Evolutionary conservation across 1,139 yeast species (phyloP).

Genomic region (Yamadazyma atlantica): DNA sequence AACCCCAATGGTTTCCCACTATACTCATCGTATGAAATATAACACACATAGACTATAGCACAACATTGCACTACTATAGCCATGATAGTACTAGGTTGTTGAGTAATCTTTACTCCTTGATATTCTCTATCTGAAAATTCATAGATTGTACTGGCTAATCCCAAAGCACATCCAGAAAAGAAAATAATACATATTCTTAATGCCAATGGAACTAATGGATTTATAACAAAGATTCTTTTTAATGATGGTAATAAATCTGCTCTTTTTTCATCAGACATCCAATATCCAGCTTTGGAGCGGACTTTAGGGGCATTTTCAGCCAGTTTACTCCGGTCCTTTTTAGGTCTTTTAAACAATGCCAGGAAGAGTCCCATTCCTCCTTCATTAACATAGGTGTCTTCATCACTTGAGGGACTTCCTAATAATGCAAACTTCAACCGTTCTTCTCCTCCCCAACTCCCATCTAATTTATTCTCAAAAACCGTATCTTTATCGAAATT

Average conservation of each 20-base stretch:
- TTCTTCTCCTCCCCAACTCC: constrained; percentile 71
- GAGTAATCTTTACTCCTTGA: constrained; percentile 50
- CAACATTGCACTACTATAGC: constrained; percentile 81
- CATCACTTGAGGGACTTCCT: constrained; percentile 34
- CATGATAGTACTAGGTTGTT: constrained; percentile 91
- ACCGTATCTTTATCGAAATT: constrained; percentile 23
- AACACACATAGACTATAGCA: constrained; percentile 74
- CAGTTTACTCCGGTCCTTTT: constrained; percentile 4
- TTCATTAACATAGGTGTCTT: constrained; percentile 24
- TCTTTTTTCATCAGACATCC: constrained; percentile 66
- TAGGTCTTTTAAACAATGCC: constrained; percentile 2
- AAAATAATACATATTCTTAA: constrained; percentile 68
- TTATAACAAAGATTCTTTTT: constrained; percentile 59
- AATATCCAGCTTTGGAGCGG: constrained; percentile 61
- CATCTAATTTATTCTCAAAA: constrained; percentile 27
- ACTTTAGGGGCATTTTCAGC: constrained; percentile 32
- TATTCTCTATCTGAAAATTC: constrained; percentile 41
- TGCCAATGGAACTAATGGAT: constrained; percentile 78
- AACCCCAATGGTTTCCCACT: constrained; percentile 89
- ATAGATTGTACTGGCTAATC: constrained; percentile 64
- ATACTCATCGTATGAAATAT: constrained; percentile 88
- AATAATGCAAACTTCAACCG: constrained; percentile 57
- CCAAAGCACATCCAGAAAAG: constrained; percentile 62
- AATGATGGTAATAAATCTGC: constrained; percentile 66
- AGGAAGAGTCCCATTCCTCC: constrained; percentile 7